Conservation (phyloP, 1,284 basidiomycete genomes). For the Leccinum fallax region DNA sequence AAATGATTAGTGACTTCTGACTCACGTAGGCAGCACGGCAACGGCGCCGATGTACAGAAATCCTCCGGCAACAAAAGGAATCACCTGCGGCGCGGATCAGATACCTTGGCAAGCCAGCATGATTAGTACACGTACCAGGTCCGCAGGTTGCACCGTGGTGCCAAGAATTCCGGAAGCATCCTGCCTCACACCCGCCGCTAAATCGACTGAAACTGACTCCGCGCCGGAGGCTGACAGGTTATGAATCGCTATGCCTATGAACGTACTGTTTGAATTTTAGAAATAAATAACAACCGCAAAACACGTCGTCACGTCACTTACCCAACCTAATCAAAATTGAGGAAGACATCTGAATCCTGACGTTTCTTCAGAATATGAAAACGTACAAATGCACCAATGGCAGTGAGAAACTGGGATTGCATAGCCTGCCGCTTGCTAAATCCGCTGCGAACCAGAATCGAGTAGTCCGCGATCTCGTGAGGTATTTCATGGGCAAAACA, state of each 20-base stretch:
- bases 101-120: constrained; percentile 11
- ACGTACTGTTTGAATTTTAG: constrained; percentile 57
- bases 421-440: constrained; percentile 89
- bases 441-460: constrained; percentile 84
- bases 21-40: constrained; percentile 85
- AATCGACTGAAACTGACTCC: constrained; percentile 49
- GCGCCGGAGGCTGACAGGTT: constrained; percentile 58
- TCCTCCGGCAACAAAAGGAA: constrained; percentile 90
- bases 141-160: constrained; percentile 74
- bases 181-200: constrained; percentile 71
- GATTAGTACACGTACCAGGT: constrained; percentile 61
- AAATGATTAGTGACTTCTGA: constrained; percentile 19
- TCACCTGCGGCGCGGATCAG: constrained; percentile 56
- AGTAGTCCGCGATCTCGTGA: constrained; percentile 91
- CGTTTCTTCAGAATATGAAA: constrained; percentile 2
- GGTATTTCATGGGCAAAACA: constrained; percentile 93
- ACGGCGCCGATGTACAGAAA: constrained; percentile 92
- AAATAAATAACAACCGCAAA: not conserved
- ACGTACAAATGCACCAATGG: constrained; percentile 82
- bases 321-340: constrained; percentile 51
- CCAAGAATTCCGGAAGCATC: constrained; percentile 76
- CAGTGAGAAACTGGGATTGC: constrained; percentile 88
- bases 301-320: constrained; percentile 34
- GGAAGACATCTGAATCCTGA: constrained; percentile 8
- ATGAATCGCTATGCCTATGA: constrained; percentile 87